Evolutionary conservation across 2,329 filamentous ascomycete species (phyloP).

Genomic region (Pseudopyrenochaeta lycopersici): DNA sequence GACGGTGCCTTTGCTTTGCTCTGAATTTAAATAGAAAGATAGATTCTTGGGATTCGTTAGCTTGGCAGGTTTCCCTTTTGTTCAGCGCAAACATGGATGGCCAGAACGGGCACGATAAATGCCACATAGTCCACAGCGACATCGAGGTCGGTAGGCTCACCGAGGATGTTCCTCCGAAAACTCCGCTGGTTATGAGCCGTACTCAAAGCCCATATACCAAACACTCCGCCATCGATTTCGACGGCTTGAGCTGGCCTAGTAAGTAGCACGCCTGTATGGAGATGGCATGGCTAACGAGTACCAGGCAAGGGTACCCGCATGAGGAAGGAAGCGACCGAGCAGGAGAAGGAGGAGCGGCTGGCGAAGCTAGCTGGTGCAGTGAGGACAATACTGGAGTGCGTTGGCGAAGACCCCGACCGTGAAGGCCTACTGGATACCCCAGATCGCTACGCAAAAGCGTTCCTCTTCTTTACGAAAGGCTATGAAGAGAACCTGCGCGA

Average conservation of each 20-base stretch:
- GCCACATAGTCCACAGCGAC: constrained; percentile 36
- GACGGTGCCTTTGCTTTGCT: no score
- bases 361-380: constrained; percentile 71
- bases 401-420: constrained; percentile 71
- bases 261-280: no score
- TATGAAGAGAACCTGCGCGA: constrained; percentile 94
- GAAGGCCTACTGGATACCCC: constrained; percentile 74
- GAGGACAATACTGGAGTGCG: constrained; percentile 70
- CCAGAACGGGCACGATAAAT: no score
- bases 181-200: constrained; percentile 62
- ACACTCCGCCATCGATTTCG: constrained; percentile 62
- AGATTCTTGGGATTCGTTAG: no score
- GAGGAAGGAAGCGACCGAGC: constrained; percentile 65
- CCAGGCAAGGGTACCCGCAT: constrained; percentile 71
- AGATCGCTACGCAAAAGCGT: constrained; percentile 89
- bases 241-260: constrained; percentile 66
- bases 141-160: constrained; percentile 60
- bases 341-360: constrained; percentile 65
- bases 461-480: constrained; percentile 95
- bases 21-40: no score
- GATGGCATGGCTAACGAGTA: no score
- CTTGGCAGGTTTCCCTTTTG: no score
- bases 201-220: constrained; percentile 61
- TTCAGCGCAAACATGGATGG: no score
- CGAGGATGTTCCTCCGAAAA: constrained; percentile 60